Evolutionary conservation across 192 early-diverging fungal genomes (phyloP).

Genomic region (Backusella australiensis): DNA sequence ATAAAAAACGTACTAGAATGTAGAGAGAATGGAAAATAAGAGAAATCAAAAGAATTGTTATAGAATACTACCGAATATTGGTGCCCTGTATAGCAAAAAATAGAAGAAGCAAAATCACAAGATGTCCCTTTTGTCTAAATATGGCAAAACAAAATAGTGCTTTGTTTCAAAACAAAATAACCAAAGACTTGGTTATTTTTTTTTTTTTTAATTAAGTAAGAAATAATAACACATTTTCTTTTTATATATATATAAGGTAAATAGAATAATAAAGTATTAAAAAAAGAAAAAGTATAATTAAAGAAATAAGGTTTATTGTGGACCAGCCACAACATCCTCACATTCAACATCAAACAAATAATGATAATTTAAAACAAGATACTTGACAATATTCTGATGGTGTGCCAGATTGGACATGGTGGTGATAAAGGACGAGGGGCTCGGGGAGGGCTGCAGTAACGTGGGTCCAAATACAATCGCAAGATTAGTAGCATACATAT

Average conservation of each 20-base stretch:
- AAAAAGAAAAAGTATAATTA: not conserved
- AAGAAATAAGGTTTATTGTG: constrained; percentile 1
- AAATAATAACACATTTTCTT: not conserved
- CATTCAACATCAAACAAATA: constrained; percentile 72
- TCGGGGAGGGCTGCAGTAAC: constrained; percentile 65
- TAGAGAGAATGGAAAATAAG: not conserved
- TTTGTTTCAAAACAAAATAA: not conserved
- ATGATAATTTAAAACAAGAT: constrained; percentile 73
- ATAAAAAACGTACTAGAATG: too few relatives aligned
- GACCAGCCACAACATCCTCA: constrained; percentile 34
- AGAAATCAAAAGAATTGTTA: not conserved
- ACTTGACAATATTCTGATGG: constrained; percentile 68
- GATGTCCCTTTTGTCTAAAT: not conserved
- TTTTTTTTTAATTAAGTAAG: not conserved
- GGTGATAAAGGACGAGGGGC: constrained; percentile 51
- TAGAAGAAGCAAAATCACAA: not conserved
- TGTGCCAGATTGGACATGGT: constrained; percentile 76
- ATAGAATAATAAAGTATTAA: not conserved
- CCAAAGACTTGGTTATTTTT: not conserved
- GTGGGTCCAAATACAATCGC: constrained; percentile 95
- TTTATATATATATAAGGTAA: not conserved
- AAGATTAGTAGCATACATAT: constrained; percentile 88
- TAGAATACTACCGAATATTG: not conserved
- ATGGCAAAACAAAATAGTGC: not conserved
- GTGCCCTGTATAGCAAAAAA: too few relatives aligned